Evolutionary conservation across 179 eudicot species (phyloP).

Genomic region (Dionaea muscipula): DNA sequence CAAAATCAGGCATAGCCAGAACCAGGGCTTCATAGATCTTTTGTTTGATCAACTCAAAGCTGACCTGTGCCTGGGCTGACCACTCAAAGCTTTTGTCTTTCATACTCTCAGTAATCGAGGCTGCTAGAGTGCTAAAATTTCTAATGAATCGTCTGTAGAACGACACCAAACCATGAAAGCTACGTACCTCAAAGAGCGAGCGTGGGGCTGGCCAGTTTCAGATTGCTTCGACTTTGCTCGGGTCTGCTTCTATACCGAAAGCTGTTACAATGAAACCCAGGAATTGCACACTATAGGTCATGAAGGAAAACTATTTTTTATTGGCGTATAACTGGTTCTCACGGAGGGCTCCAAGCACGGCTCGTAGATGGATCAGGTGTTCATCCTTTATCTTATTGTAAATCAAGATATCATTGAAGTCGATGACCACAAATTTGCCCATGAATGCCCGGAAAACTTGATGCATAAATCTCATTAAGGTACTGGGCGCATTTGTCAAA

Average conservation of each 20-base stretch:
- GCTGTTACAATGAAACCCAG: no score
- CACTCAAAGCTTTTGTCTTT: no score
- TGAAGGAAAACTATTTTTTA: no score
- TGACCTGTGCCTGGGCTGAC: no score
- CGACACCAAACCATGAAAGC: background rate
- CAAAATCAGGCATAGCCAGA: background rate
- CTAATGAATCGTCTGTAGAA: constrained; percentile 2
- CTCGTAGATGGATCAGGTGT: no score
- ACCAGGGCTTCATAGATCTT: background rate
- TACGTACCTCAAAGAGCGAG: background rate
- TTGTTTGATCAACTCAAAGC: no score
- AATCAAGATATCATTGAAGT: no score
- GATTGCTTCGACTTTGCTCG: background rate
- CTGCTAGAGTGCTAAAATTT: background rate
- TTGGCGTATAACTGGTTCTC: no score
- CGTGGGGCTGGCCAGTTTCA: background rate
- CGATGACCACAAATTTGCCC: background rate
- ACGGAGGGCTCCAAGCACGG: no score
- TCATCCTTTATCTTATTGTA: no score
- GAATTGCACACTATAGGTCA: no score
- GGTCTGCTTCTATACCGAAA: no score
- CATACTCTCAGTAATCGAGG: background rate
- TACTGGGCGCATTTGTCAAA: background rate
- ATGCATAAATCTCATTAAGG: background rate
- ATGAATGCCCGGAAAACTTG: background rate